Evolutionary conservation across 2,329 filamentous ascomycete species (phyloP), one percentile per base, ranked within the genome.

Genomic region (Ophiobolus disseminans): DNA sequence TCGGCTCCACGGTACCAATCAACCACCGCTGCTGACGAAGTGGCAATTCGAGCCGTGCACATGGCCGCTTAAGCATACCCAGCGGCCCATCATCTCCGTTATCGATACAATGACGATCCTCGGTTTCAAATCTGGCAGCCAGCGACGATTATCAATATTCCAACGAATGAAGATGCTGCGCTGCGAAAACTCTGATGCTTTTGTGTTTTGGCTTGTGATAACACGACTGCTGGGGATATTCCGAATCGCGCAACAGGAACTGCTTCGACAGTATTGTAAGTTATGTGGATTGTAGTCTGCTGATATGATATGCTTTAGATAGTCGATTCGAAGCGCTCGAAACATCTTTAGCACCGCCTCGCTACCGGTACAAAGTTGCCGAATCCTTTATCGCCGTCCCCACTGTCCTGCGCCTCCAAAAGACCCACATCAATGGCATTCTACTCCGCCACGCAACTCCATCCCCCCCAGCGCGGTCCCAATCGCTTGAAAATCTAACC

Each of bases 391-490:
- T 13, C 16, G 23, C 13, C 28, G 30, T 14, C 17, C 16, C 23
- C 11, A 10, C 21, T 2, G 19, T 14, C 40, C 19, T 42, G 20
- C 40, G n/a, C 11, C 40, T 34, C 14, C 16, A n/a, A 13, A 10
- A 22, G 37, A 40, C 36, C 44, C 44, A 47, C 37, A 47, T 40
- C 20, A 34, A 47, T 47, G 37, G 36, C 25, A 40, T 40, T 47
- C 22, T 40, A 30, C 21, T 25, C 11, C 5, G 20, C 7, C 16
- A 31, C 16, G 10, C 23, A 21, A 16, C 14, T 10, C 17, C 31
- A 20, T 11, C 32, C 19, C 25, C 14, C 17, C 26, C 25, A 20
- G n/a, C n/a, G n/a, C n/a, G n/a, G n/a, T n/a, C n/a, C n/a, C n/a
- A n/a, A n/a, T n/a, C 14, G 17, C 21, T 28, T 8, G n/a, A 19